These are phyloP conservation scores for Talaromyces sp. DNA, from an alignment of 2,329 filamentous ascomycete genomes.

Conservation along the genomic window DNA sequence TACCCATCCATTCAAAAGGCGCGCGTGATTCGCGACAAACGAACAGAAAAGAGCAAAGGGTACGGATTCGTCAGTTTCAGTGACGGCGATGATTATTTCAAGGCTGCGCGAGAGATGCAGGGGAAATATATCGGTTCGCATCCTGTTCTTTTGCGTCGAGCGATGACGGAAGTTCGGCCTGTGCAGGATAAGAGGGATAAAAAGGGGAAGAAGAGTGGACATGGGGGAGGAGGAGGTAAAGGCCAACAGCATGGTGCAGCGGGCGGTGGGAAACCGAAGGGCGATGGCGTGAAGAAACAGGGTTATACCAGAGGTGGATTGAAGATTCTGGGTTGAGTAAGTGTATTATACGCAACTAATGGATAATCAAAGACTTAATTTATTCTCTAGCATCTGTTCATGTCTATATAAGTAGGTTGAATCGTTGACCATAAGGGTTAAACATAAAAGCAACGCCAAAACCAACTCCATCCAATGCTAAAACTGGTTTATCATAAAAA, in stretches of 20 bases:
- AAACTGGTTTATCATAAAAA: neutral
- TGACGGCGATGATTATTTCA: slow-evolving; percentile 94
- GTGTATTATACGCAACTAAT: slow-evolving; percentile 4
- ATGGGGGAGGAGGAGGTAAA: slow-evolving; percentile 27
- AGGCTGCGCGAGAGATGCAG: slow-evolving; percentile 96
- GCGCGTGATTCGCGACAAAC: slow-evolving; percentile 90
- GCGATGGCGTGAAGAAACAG: slow-evolving; percentile 47
- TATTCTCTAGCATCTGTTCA: neutral
- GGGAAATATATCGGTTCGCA: slow-evolving; percentile 99
- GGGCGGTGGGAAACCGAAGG: slow-evolving; percentile 44
- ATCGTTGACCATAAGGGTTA: neutral
- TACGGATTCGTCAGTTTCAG: slow-evolving; percentile 96
- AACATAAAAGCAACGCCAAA: neutral
- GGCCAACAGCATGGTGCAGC: slow-evolving; percentile 28
- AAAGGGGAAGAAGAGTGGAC: slow-evolving; percentile 39
- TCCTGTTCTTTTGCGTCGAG: slow-evolving; percentile 81
- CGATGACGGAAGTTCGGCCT: slow-evolving; percentile 86
- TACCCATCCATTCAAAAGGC: slow-evolving; percentile 90
- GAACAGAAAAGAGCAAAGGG: slow-evolving; percentile 92
- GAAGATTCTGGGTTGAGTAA: slow-evolving; percentile 44
- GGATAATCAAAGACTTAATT: neutral
- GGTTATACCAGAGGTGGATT: slow-evolving; percentile 48
- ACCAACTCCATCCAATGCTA: neutral
- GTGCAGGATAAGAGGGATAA: slow-evolving; percentile 66
- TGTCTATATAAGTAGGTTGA: slow-evolving; percentile 1